Percentiles rank a stretch among this genome's conserved stretches.
phyloP scores from a whole-genome alignment of 1,284 basidiomycete genomes.

The Ustilago tritici region DNA sequence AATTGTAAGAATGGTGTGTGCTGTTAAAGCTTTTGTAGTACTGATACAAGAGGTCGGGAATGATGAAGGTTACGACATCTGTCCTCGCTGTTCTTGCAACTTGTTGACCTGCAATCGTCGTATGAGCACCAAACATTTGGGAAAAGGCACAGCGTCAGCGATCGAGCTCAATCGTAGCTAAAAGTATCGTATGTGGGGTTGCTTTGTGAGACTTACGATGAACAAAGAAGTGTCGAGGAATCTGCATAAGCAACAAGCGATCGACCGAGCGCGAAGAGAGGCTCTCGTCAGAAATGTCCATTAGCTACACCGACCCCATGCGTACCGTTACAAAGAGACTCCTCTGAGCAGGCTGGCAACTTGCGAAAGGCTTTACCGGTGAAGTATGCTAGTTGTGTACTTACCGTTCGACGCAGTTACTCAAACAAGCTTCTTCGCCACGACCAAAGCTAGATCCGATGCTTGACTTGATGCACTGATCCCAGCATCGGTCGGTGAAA shows the following conservation, averaged over 20 bases:
- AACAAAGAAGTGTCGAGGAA: conserved; percentile 87
- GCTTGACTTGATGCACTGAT: conserved; percentile 84
- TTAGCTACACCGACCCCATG: too few species aligned
- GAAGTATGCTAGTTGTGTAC: conserved; percentile 44
- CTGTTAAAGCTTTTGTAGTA: conserved; percentile 12
- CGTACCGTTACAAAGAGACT: too few species aligned
- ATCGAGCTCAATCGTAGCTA: background rate
- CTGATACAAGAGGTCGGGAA: conserved; percentile 17
- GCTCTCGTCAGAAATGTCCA: too few species aligned
- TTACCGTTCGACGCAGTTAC: conserved; percentile 83
- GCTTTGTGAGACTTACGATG: conserved; percentile 50
- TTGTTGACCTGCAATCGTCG: conserved; percentile 74
- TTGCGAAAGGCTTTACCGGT: too few species aligned
- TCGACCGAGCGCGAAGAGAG: background rate
- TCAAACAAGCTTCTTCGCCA: conserved; percentile 84
- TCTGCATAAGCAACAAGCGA: conserved; percentile 65
- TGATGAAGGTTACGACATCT: conserved; percentile 21
- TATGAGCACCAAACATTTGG: background rate
- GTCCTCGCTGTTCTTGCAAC: conserved; percentile 74
- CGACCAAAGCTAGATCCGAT: conserved; percentile 87
- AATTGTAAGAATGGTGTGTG: conserved; percentile 9
- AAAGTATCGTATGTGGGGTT: background rate
- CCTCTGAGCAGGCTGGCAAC: too few species aligned
- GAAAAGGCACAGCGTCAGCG: background rate
- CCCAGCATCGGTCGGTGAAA: conserved; percentile 65